These are phyloP conservation scores for Notholithocarpus densiflorus DNA, from an alignment of 306 rosid species.

Conservation along the genomic window DNA sequence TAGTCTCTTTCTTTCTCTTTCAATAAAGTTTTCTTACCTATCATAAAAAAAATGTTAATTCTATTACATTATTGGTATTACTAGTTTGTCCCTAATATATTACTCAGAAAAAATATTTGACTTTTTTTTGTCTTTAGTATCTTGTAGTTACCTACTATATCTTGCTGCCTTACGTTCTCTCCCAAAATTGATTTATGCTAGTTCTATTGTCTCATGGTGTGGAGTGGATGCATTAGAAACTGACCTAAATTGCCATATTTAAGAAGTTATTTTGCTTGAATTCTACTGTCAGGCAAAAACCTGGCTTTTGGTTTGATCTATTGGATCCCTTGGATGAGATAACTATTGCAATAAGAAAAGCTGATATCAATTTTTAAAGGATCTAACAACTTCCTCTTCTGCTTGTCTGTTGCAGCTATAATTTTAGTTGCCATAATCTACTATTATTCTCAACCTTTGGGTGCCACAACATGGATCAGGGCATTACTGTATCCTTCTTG, in stretches of 20 bases:
- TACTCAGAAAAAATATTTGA: too few species aligned
- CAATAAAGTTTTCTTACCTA: too few species aligned
- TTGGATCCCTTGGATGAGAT: constrained; percentile 1
- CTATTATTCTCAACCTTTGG: constrained; percentile 80
- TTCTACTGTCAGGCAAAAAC: neutral
- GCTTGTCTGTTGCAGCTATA: constrained; percentile 56
- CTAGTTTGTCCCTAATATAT: too few species aligned
- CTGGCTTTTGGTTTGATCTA: neutral
- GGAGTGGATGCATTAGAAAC: neutral
- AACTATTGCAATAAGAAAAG: constrained; percentile 8
- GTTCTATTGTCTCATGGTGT: neutral
- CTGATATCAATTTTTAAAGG: constrained; percentile 11
- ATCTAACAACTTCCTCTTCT: constrained; percentile 33
- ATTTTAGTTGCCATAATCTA: constrained; percentile 78
- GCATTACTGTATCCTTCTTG: constrained; percentile 84
- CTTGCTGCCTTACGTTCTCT: neutral
- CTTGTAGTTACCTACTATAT: neutral
- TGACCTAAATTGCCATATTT: neutral
- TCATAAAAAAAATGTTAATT: too few species aligned
- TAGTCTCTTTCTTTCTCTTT: too few species aligned
- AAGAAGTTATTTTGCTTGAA: neutral
- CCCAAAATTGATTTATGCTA: neutral
- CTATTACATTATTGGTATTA: too few species aligned
- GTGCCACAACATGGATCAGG: constrained; percentile 63
- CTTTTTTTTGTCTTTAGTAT: neutral